These are phyloP conservation scores for Penicillium sp. DNA, from an alignment of 2,329 filamentous ascomycete genomes.

Conservation along the genomic window DNA sequence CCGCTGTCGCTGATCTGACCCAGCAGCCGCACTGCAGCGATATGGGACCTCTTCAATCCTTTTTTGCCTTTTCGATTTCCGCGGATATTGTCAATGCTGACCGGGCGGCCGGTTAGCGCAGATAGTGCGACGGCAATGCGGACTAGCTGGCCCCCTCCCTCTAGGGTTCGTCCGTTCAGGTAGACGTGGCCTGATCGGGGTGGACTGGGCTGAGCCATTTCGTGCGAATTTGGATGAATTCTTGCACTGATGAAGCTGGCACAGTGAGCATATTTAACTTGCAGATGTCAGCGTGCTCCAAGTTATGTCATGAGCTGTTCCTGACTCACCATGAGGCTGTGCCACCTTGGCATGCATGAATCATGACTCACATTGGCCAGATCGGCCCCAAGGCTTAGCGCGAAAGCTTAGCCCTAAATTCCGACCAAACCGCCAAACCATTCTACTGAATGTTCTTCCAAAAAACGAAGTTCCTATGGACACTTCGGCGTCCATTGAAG, in stretches of 20 bases:
- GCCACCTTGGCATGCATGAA: background rate
- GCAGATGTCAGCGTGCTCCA: too few relatives aligned
- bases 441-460: too few relatives aligned
- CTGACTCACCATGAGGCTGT: slow-evolving; percentile 4
- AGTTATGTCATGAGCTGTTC: too few relatives aligned
- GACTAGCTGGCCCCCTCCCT: slow-evolving; percentile 64
- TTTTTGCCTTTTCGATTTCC: slow-evolving; percentile 53
- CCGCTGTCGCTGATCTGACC: slow-evolving; percentile 51
- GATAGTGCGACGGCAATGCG: slow-evolving; percentile 59
- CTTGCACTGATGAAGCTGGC: background rate
- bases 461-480: too few relatives aligned
- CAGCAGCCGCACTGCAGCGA: slow-evolving; percentile 57
- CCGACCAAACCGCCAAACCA: too few relatives aligned
- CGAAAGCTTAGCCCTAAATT: background rate
- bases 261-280: background rate
- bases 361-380: background rate
- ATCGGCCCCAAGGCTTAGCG: background rate
- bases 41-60: slow-evolving; percentile 60
- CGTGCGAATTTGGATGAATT: background rate
- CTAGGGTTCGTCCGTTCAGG: slow-evolving; percentile 59
- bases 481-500: background rate
- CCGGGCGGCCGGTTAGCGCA: slow-evolving; percentile 52
- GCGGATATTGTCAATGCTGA: slow-evolving; percentile 57
- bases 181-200: slow-evolving; percentile 25
- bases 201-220: background rate